These are phyloP conservation scores for Exophiala bonariae DNA, from an alignment of 2,329 filamentous ascomycete genomes.

Conservation along the genomic window DNA sequence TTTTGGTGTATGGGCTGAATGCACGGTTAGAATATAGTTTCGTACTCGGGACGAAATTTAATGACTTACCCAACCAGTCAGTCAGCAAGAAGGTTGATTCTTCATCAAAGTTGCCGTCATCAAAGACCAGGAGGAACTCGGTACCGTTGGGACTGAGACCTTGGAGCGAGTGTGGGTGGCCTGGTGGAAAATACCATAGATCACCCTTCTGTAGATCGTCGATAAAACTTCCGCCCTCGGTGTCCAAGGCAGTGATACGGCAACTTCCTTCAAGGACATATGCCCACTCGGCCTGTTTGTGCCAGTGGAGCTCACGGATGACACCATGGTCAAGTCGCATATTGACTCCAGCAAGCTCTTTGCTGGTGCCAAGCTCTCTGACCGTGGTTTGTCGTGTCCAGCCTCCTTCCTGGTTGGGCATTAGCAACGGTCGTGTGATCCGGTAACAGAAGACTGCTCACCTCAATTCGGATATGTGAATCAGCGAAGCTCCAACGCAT, in stretches of 20 bases:
- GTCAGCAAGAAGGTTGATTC: slow-evolving; percentile 72
- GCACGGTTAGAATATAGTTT: background rate
- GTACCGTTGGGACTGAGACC: slow-evolving; percentile 65
- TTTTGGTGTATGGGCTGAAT: slow-evolving; percentile 65
- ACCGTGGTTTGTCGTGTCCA: slow-evolving; percentile 70
- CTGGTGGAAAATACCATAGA: slow-evolving; percentile 78
- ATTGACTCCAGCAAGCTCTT: slow-evolving; percentile 74
- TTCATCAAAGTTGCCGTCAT: slow-evolving; percentile 60
- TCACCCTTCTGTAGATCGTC: slow-evolving; percentile 76
- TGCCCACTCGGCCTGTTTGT: slow-evolving; percentile 78
- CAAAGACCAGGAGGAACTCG: slow-evolving; percentile 65
- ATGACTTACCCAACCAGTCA: slow-evolving; percentile 60
- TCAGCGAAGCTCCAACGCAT: slow-evolving; percentile 72
- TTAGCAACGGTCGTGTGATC: background rate
- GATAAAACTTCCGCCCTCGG: slow-evolving; percentile 74
- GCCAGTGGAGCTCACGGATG: slow-evolving; percentile 78
- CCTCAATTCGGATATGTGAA: slow-evolving; percentile 64
- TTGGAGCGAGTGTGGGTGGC: slow-evolving; percentile 75
- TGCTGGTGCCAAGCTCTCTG: slow-evolving; percentile 38
- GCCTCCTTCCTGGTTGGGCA: slow-evolving; percentile 60
- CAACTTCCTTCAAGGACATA: slow-evolving; percentile 71
- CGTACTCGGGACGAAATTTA: no score
- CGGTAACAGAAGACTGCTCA: slow-evolving; percentile 32
- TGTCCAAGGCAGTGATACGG: slow-evolving; percentile 71
- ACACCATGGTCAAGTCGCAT: slow-evolving; percentile 74